Base-by-base conservation (phyloP, 2,329 filamentous ascomycete species). In the Helicocarpus griseus region DNA sequence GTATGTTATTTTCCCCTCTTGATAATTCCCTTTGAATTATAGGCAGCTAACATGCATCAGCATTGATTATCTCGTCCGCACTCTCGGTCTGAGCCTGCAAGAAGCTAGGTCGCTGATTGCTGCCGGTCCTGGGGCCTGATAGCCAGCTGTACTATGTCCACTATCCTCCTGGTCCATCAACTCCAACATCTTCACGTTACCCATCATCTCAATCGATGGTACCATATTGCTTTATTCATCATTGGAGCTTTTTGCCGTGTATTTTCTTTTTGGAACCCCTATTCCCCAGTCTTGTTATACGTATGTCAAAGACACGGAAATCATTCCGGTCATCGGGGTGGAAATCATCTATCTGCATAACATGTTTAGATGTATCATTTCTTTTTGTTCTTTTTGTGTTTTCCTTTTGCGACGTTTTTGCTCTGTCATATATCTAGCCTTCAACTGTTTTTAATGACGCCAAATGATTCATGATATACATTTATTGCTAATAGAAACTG, bases 41-140 rank as follows among this genome's bases (percentile, higher is more conserved):
- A 24, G 33, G n/a, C 14, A 33, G 26, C 28, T 54, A 35, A 55
- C 41, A 50, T 48, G 26, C 46, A 14, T 50, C n/a, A 85, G 82
- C 63, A 75, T 83, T 60, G 78, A 84, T 58, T 85, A 84, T 65
- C 71, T 85, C 48, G 77, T 79, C 38, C 80, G 79, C 58, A 72
- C 82, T n/a, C 77, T 83, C 47, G 81, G 81, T 13, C 69, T 80
- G 13, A 69, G 73, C 21, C 66, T 69, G 11, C 73, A 78, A 52
- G 77, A 81, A 62, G 80, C 80, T 17, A 70, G 72, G 49, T 64
- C 68, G 46, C 63, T 77, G 48, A 71, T 71, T 17, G 45, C 68
- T 40, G 13, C 41, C 31, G 5, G 22, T 4, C 24, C 41, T 19
- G 9, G n/a, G n/a, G 17, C 41, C n/a, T n/a, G n/a, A n/a, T 45